Evolutionary conservation across 257 asterid genomes (phyloP).

Genomic region (Gardenia jasminoides): DNA sequence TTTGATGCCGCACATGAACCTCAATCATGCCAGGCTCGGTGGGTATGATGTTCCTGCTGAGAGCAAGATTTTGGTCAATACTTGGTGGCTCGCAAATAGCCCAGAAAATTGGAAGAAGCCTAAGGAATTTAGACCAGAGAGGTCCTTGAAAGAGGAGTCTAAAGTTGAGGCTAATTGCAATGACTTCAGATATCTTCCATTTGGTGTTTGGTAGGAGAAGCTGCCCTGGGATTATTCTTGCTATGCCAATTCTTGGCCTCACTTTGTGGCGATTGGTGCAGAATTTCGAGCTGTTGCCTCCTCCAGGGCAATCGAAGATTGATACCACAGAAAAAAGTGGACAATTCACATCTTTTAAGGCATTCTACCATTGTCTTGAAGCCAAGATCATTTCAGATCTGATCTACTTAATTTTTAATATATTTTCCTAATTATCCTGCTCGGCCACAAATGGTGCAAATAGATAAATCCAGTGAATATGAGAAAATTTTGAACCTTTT

Average conservation of each 20-base stretch:
- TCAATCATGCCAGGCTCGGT: conserved; percentile 67
- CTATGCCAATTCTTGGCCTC: conserved; percentile 75
- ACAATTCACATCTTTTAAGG: conserved; percentile 73
- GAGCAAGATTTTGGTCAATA: conserved; percentile 79
- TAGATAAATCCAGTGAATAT: too few species aligned
- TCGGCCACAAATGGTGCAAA: too few species aligned
- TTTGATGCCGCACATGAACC: conserved; percentile 88
- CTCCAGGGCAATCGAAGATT: conserved; percentile 66
- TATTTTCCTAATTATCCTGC: too few species aligned
- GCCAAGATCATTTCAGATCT: conserved; percentile 38
- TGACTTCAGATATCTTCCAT: conserved; percentile 70
- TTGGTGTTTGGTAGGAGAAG: conserved; percentile 86
- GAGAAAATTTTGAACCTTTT: too few species aligned
- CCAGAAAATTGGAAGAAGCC: conserved; percentile 74
- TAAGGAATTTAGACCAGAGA: conserved; percentile 77
- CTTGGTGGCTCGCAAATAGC: conserved; percentile 82
- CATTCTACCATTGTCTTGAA: conserved; percentile 66
- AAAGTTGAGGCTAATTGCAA: conserved; percentile 77
- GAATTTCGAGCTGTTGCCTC: conserved; percentile 82
- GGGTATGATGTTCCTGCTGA: conserved; percentile 83
- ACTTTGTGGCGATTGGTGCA: conserved; percentile 75
- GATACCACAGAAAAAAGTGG: conserved; percentile 75
- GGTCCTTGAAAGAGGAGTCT: conserved; percentile 73
- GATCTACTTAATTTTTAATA: not conserved
- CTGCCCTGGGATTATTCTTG: conserved; percentile 86